Conservation (phyloP, 1,139 yeast species). For the Pichia sp. region DNA sequence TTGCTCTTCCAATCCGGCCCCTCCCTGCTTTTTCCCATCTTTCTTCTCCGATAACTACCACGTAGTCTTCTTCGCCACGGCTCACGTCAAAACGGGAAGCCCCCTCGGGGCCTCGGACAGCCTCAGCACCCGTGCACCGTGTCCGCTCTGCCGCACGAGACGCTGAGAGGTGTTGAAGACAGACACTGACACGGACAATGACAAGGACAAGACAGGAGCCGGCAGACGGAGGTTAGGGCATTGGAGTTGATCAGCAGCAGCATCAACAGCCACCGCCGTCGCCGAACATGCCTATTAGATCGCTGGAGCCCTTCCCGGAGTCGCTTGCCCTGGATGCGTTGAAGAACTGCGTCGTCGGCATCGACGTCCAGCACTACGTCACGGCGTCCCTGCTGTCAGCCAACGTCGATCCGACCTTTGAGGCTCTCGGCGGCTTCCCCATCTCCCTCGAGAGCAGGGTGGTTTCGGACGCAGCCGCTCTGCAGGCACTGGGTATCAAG, state of each 20-base stretch:
- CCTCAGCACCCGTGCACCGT: neutral
- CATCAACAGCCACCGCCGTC: neutral
- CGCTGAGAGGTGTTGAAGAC: too few relatives aligned
- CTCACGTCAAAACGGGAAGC: neutral
- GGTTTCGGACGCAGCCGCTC: conserved; percentile 57
- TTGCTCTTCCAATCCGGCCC: neutral
- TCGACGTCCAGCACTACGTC: conserved; percentile 78
- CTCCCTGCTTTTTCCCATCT: too few relatives aligned
- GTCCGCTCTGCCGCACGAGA: too few relatives aligned
- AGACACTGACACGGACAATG: neutral
- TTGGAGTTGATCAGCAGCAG: too few relatives aligned
- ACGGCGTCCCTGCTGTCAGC: conserved; percentile 55
- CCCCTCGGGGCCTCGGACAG: too few relatives aligned
- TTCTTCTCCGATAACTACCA: neutral
- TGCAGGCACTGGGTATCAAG: conserved; percentile 58
- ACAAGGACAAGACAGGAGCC: neutral
- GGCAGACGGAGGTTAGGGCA: neutral
- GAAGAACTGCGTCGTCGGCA: conserved; percentile 69
- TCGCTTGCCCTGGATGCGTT: conserved; percentile 54
- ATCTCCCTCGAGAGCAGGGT: conserved; percentile 54
- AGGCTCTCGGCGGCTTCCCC: conserved; percentile 85
- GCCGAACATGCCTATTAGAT: conserved; percentile 40
- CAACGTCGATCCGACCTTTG: conserved; percentile 66
- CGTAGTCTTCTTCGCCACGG: neutral
- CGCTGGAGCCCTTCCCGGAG: conserved; percentile 52